Evolutionary conservation across 495 filamentous ascomycete species (phyloP), one percentile per base, ranked within the genome.

Genomic region (Hyaloscypha variabilis): DNA sequence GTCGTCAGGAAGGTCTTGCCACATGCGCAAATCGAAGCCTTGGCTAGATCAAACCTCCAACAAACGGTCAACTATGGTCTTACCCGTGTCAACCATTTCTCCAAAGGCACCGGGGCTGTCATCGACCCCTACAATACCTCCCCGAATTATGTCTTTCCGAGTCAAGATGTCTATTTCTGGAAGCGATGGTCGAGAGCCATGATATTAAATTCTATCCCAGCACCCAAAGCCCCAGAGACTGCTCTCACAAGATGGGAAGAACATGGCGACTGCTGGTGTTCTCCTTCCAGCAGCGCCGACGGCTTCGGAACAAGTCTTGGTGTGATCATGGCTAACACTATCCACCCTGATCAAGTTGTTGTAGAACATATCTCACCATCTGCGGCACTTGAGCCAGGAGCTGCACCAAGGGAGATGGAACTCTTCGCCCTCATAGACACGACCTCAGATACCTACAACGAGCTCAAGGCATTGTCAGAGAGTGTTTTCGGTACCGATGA

Each of bases 181-280:
- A 29, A 64, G 10, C 42, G 61, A 53, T 36, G 11, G 30, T 25
- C 26, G 14, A 39, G 28, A 21, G 53, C 25, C 2, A 2, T 56
- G 6, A 63, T 67, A 23, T 26, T 28, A 24, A 67, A 68, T 28
- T 51, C 67, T 4, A 30, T 68, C 31, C 71, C 67, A 8, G 34
- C 39, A 25, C 63, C 68, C 5, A 69, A 69, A 25, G 71, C 67
- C 2, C 76, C 72, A 3, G 57, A 63, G n/a, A 71, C 72, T 10
- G 89, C 87, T 0, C 75, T 91, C 17, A 69, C 73, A 3, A 72
- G 71, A 30, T 90, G 89, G 85, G 73, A 78, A 3, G 85, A 91
- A 31, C 79, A 84, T 23, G 86, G 85, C 31, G 84, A 91, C 50
- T 91, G 88, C 74, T 92, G 86, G 85, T 90, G 89, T 74, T 79